Base-by-base conservation (phyloP, 2,329 filamentous ascomycete species). In the Ophiosphaerella narmari region DNA sequence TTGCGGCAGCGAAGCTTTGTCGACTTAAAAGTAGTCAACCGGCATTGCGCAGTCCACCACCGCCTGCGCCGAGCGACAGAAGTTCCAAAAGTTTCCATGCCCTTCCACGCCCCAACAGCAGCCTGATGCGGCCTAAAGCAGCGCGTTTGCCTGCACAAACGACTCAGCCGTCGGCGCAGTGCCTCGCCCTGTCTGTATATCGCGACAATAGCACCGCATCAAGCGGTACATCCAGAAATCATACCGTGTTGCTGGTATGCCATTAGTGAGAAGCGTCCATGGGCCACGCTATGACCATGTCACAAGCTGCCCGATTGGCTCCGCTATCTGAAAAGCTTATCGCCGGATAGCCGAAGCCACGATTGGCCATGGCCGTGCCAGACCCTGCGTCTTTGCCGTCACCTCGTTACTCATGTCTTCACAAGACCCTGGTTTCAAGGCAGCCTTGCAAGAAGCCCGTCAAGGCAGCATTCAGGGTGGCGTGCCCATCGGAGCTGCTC, bases 361-460 rank as follows among this genome's bases (percentile, higher is more conserved):
- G 46, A 57, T 54, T 54, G 43, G 51, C 45, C 14, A 47, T 40
- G 34, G 43, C 38, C 35, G 48, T 55, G 49, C 52, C 49, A 46
- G 53, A 57, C 56, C 56, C 56, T 57, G 56, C 49, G 44, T 47
- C 31, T 21, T 32, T 38, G 24, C 37, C 24, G 37, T 44, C 35
- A 33, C 39, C 29, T 32, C 14, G 21, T 12, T 46, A 39, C 41
- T 33, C 46, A 69, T 68, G 63, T 66, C 67, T 46, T 56, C 59
- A 40, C 62, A 60, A 35, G 55, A 73, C 48, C 23, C 52, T 7
- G 83, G 83, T 54, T 85, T 86, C 72, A 75, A 80, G 56, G 80
- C 78, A 39, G 83, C 83, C 33, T 66, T 86, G 13, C 79, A 82
- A 54, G 82, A 86, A 66, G 83, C 83, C 11, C 79, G 76, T 62